Evolutionary conservation across 352 stramenopile species (phyloP), one percentile per base, ranked within the genome.

Genomic region (Phytophthora hibernalis): DNA sequence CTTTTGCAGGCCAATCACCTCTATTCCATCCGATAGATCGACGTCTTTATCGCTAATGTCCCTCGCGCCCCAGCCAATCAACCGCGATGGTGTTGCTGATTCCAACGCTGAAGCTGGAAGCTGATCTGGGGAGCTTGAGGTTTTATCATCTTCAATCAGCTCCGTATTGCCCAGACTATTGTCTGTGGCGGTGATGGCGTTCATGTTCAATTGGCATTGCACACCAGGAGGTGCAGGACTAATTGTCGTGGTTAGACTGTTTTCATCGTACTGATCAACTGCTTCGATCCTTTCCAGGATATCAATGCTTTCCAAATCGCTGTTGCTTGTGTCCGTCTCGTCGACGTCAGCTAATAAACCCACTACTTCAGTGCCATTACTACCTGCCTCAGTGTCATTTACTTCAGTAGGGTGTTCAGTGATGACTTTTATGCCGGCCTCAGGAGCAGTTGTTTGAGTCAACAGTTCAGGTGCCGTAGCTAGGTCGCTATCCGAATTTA

Each of bases 221-320:
- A 28, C 10, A 28, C 7, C 42, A 24, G 10, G n/a, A 26, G 18
- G 3, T 10, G 42, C 10, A 48, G 2, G 9, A 22, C 6, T 8
- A 24, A 24, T 45, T 11, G 16, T 15, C 16, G 6, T 45, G n/a
- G 5, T 3, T 12, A 20, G 6, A 24, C 3, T 9, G 18, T 45
- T 26, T 22, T 6, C 18, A 12, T 45, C 38, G 0, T 22, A 3
- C 20, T 26, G 20, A 4, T 8, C n/a, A 48, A 9, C 16, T 26
- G 20, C 18, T 48, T 26, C 22, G 10, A 18, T 30, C 12, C 1
- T 18, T 37, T 55, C 51, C 20, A 26, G 37, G 5, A 69, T 35
- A n/a, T 69, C 45, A 20, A 65, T 54, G 21, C n/a, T 65, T 28
- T 50, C n/a, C 3, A 37, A 24, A 15, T 44, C 24, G 16, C 24